Percentiles rank a stretch among this genome's conserved stretches.
phyloP scores from a whole-genome alignment of 352 stramenopile species.

The Pythium brachiatum region DNA sequence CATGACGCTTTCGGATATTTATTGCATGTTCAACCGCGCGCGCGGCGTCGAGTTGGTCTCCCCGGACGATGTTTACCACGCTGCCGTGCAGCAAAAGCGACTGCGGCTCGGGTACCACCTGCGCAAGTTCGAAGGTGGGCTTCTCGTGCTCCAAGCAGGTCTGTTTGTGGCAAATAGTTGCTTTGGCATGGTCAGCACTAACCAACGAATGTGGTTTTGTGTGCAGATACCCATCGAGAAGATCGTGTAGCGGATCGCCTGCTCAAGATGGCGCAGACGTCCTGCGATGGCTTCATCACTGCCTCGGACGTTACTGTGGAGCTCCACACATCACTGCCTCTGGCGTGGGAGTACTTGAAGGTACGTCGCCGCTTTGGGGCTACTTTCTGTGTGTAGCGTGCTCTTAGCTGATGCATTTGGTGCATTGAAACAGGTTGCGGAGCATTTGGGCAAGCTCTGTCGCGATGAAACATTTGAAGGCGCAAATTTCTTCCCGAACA shows the following conservation, averaged over 20 bases:
- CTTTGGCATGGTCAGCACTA: slow-evolving; percentile 13
- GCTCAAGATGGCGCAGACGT: slow-evolving; percentile 72
- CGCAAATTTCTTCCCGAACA: slow-evolving; percentile 92
- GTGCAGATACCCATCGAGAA: slow-evolving; percentile 79
- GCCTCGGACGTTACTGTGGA: slow-evolving; percentile 88
- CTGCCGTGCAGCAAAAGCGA: slow-evolving; percentile 78
- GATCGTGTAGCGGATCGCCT: slow-evolving; percentile 72
- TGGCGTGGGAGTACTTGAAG: slow-evolving; percentile 96
- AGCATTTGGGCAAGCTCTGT: slow-evolving; percentile 92
- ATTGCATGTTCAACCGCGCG: slow-evolving; percentile 98
- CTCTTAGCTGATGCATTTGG: neutral
- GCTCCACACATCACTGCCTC: slow-evolving; percentile 92
- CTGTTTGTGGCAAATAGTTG: no score
- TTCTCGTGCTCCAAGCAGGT: slow-evolving; percentile 92
- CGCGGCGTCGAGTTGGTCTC: slow-evolving; percentile 96
- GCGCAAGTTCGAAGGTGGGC: slow-evolving; percentile 90
- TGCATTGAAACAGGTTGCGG: slow-evolving; percentile 63
- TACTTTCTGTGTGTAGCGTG: neutral
- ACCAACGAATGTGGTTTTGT: neutral
- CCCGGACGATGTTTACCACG: slow-evolving; percentile 95
- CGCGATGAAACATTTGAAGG: slow-evolving; percentile 95
- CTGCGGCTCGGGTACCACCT: slow-evolving; percentile 91
- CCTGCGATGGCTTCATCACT: slow-evolving; percentile 80
- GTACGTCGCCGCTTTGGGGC: slow-evolving; percentile 25
- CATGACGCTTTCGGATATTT: slow-evolving; percentile 98